Base-by-base conservation (phyloP, 345 rosid species). In the Camelina neglecta region DNA sequence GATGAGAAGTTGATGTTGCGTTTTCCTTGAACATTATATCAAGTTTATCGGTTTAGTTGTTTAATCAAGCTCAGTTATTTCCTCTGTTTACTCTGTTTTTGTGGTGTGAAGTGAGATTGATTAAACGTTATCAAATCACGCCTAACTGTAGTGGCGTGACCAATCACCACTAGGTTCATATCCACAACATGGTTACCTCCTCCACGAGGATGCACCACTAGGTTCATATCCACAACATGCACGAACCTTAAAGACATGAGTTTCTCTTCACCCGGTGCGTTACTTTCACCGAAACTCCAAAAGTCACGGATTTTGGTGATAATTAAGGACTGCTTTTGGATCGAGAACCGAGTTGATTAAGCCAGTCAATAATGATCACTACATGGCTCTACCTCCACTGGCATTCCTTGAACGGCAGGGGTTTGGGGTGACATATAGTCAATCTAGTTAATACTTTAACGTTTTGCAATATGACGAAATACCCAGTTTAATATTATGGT, bases 211-310 rank as follows among this genome's bases (percentile, higher is more conserved):
- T 24, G 26, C 26, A 24, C 93, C 0, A 89, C 91, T 9, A 87
- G 93, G 21, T 89, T 89, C 93, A 89, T 89, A 36, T 91, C 91
- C 74, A 87, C 91, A 83, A 88, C 29, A 26, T 26, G 29, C 93
- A 75, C 90, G 87, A 7, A 89, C 91, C 85, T 85, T 85, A 18
- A 53, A 91, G 91, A 91, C 91, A 89, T 72, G 87, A 84, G 85
- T 87, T 89, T 66, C 93, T 87, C 87, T 87, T 87, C 49, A 84
- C 91, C 18, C 83, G 82, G 82, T 57, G 85, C 93, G 49, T 89
- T 89, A 10, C 93, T 1, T 4, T 42, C 13, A 42, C 47, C 29
- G 29, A 26, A 26, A 26, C 29, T 26, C 29, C 6, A 4, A 12
- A 11, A 42, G 45, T 44, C 0, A 12, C 6, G 15, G n/a, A n/a